Percentiles rank a stretch among this genome's conserved stretches.
Conservation (phyloP, 257 asterid genomes). For the Cordia subcordata region DNA sequence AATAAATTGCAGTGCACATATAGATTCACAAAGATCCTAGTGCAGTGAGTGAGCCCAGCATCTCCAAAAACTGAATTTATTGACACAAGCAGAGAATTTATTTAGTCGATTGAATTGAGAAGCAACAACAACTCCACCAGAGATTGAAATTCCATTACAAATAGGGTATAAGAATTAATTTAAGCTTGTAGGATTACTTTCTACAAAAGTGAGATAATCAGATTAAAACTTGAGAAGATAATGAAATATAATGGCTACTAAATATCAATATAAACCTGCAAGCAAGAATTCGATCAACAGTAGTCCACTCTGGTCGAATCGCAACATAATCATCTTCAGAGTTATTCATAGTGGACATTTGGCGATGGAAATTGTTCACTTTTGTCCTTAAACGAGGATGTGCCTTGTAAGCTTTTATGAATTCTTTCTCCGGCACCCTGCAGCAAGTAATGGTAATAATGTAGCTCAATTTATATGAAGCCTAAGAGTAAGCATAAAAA, state of each 20-base stretch:
- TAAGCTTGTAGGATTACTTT: too few species aligned
- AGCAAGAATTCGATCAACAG: conserved; percentile 84
- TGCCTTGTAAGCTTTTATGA: conserved; percentile 79
- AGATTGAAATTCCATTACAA: background rate
- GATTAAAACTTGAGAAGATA: background rate
- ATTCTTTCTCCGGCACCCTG: conserved; percentile 95
- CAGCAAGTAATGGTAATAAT: conserved; percentile 15
- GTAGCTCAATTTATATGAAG: too few species aligned
- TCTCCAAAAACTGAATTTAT: too few species aligned
- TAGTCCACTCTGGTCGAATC: conserved; percentile 93
- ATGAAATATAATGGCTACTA: background rate
- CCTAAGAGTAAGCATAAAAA: too few species aligned
- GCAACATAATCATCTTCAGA: conserved; percentile 76
- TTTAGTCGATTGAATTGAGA: too few species aligned
- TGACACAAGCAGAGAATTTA: too few species aligned
- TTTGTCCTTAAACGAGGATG: conserved; percentile 85
- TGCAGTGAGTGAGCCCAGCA: too few species aligned
- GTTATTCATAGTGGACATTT: conserved; percentile 59
- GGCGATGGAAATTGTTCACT: conserved; percentile 78
- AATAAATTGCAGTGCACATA: too few species aligned
- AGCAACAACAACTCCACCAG: background rate
- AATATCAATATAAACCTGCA: conserved; percentile 53
- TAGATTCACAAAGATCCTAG: too few species aligned
- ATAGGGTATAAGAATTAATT: background rate
- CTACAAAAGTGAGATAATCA: background rate